These are phyloP conservation scores for Apodospora peruviana DNA, from an alignment of 495 filamentous ascomycete species.

Conservation along the genomic window DNA sequence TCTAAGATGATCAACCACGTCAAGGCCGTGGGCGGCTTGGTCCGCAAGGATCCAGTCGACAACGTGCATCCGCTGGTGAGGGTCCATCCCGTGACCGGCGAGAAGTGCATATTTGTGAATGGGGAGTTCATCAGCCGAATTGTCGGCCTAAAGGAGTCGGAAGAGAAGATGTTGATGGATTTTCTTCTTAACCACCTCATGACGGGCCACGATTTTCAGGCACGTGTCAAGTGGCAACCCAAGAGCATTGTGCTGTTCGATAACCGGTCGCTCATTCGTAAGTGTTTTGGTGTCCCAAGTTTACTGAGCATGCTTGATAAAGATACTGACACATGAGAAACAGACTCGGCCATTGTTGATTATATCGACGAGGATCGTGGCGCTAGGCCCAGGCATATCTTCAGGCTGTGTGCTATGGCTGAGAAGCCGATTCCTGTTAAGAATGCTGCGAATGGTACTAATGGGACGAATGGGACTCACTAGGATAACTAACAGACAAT, in stretches of 20 bases:
- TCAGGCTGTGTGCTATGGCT: background rate
- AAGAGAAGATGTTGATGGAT: background rate
- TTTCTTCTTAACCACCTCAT: slow-evolving; percentile 3
- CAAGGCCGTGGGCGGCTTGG: background rate
- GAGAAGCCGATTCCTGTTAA: slow-evolving; percentile 1
- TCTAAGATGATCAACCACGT: background rate
- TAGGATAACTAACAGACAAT: too few relatives aligned
- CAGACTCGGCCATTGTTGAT: background rate
- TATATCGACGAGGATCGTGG: background rate
- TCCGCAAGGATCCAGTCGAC: background rate
- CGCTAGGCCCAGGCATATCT: background rate
- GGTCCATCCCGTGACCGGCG: slow-evolving; percentile 1
- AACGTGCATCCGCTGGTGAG: slow-evolving; percentile 1
- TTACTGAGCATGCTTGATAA: too few relatives aligned
- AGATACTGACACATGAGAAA: too few relatives aligned
- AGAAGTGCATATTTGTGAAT: slow-evolving; percentile 2
- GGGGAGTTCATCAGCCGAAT: background rate
- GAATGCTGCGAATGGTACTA: background rate
- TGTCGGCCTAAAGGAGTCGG: slow-evolving; percentile 1
- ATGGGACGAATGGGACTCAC: background rate
- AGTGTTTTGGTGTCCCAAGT: too few relatives aligned
- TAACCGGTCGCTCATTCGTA: slow-evolving; percentile 1
- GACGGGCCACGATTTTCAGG: slow-evolving; percentile 2
- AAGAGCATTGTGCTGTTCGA: slow-evolving; percentile 1
- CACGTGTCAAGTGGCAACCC: background rate